Conservation (phyloP, 441 rosid species). For the Croton laevigatus region DNA sequence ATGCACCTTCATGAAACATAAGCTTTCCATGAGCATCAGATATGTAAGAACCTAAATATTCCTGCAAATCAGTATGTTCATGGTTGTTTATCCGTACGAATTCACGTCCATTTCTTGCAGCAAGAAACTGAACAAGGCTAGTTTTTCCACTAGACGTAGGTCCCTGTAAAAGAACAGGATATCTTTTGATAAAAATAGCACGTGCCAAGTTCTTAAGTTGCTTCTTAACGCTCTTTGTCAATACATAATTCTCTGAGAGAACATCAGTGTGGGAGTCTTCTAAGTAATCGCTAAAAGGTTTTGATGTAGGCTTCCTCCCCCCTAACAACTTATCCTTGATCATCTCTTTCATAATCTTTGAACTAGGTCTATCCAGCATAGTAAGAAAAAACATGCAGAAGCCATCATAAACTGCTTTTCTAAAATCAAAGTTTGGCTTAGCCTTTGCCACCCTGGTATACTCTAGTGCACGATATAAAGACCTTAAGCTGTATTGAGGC, state of each 20-base stretch:
- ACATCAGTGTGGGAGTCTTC: conserved; percentile 35
- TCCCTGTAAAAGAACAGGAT: conserved; percentile 96
- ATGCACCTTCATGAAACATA: conserved; percentile 87
- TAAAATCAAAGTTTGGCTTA: conserved; percentile 53
- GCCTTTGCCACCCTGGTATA: conserved; percentile 72
- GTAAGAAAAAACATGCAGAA: conserved; percentile 93
- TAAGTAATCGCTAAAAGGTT: conserved; percentile 50
- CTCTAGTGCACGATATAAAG: conserved; percentile 90
- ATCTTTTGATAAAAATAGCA: conserved; percentile 77
- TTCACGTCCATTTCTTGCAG: conserved; percentile 77
- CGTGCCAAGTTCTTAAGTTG: conserved; percentile 84
- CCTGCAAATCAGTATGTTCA: conserved; percentile 96
- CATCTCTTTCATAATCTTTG: conserved; percentile 66
- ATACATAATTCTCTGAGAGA: conserved; percentile 58
- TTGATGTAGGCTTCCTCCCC: conserved; percentile 40
- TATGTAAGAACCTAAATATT: conserved; percentile 89
- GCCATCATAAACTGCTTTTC: conserved; percentile 81
- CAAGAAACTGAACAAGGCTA: conserved; percentile 97
- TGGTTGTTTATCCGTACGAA: conserved; percentile 97
- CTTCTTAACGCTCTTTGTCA: conserved; percentile 69
- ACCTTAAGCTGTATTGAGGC: conserved; percentile 96
- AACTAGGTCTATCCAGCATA: conserved; percentile 79
- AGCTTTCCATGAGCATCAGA: conserved; percentile 88
- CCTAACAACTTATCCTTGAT: conserved; percentile 48
- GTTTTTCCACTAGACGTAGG: conserved; percentile 99